These are phyloP conservation scores for Dictyostelium firmibasis DNA, from an alignment of 78 protist species.

Conservation along the genomic window DNA sequence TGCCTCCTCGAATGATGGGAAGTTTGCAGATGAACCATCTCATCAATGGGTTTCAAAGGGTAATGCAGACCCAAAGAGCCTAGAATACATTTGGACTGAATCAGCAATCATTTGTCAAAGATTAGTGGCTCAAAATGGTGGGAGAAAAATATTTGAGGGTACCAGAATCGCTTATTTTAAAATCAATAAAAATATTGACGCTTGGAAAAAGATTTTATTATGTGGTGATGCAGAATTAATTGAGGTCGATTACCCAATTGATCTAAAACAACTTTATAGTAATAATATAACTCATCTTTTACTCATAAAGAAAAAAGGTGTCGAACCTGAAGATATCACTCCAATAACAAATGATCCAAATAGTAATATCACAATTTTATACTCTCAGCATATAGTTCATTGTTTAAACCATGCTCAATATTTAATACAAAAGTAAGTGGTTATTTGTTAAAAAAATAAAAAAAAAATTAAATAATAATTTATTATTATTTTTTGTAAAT, in stretches of 20 bases:
- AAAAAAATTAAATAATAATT: not conserved
- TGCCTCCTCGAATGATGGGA: not conserved
- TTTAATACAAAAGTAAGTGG: not conserved
- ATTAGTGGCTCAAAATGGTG: not conserved
- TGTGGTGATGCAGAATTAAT: slow-evolving; percentile 29
- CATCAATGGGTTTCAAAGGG: slow-evolving; percentile 7
- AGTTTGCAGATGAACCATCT: not conserved
- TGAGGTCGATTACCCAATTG: not conserved
- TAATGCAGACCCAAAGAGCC: not conserved
- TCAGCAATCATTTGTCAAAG: not conserved
- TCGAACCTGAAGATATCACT: not conserved
- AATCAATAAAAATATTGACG: not conserved
- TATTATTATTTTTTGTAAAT: not conserved
- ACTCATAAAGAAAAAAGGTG: not conserved
- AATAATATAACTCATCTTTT: not conserved
- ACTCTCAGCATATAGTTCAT: not conserved
- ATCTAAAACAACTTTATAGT: not conserved
- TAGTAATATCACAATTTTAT: not conserved
- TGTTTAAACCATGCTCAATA: not conserved
- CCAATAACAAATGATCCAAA: not conserved
- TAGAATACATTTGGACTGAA: not conserved
- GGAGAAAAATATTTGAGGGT: not conserved
- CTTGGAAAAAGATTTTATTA: slow-evolving; percentile 11
- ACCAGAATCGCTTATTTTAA: not conserved
- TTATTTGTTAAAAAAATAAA: too few relatives aligned